Percentiles rank a stretch among this genome's conserved stretches.
phyloP scores from a whole-genome alignment of 441 rosid species.

The Populus hybrid region DNA sequence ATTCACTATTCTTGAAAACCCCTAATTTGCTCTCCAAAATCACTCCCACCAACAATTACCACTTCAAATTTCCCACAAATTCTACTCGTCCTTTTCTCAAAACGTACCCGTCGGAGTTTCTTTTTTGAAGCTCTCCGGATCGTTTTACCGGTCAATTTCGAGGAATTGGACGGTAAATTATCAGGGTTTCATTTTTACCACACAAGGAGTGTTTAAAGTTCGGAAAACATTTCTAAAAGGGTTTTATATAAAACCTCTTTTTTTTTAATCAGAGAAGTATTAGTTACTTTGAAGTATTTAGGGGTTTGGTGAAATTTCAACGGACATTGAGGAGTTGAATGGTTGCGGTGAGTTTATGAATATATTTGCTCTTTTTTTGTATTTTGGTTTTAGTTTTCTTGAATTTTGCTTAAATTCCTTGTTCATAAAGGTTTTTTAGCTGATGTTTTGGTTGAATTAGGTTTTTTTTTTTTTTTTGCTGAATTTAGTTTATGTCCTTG shows the following conservation, averaged over 20 bases:
- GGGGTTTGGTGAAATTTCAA: not conserved
- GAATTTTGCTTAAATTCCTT: not conserved
- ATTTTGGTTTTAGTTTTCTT: not conserved
- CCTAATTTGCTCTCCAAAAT: not conserved
- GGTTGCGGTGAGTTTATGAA: slow-evolving; percentile 5
- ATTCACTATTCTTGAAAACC: slow-evolving; percentile 1
- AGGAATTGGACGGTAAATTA: not conserved
- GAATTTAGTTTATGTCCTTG: not conserved
- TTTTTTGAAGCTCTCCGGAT: not conserved
- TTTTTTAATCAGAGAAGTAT: not conserved
- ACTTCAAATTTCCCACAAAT: not conserved
- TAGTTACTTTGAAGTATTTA: not conserved
- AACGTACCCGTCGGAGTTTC: not conserved
- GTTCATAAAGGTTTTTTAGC: not conserved
- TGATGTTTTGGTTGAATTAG: not conserved
- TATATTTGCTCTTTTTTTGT: not conserved
- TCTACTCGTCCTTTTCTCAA: not conserved
- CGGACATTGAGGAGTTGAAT: not conserved
- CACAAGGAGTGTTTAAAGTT: not conserved
- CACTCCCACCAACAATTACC: not conserved
- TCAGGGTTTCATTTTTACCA: not conserved
- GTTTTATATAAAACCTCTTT: not conserved
- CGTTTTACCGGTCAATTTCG: not conserved
- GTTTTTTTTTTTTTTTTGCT: not conserved
- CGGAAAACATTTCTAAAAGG: not conserved